Evolutionary conservation across 208 protist genomes (phyloP), one percentile per base, ranked within the genome.

Genomic region (Angomonas deanei): DNA sequence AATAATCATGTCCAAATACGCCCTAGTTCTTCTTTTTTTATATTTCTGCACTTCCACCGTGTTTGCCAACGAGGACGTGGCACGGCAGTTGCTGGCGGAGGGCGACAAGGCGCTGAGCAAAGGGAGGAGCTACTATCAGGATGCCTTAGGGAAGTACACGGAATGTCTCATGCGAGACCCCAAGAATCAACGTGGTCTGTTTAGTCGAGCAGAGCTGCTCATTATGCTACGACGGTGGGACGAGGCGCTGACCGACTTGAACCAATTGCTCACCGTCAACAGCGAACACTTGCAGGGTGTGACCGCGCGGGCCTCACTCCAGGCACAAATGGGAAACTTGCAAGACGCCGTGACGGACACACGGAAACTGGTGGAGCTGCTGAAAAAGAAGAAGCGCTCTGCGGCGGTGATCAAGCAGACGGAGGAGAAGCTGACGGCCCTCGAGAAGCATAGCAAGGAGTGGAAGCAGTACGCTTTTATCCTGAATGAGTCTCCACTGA

Each of bases 91-190:
- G 24, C 63, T 96, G 1, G 72, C 71, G 0, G 83, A 78, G 0
- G 90, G 84, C 11, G 90, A 96, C 66, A 71, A 77, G 49, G 76
- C 78, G 2, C 55, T 96, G 8, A 75, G 84, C 23, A 59, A 82
- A 31, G 89, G 89, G 0, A 78, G 82, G 27, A 38, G 46, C 17
- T 68, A 84, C 19, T 96, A 93, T 66, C 84, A 80, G 32, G 86
- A 93, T 34, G 90, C 90, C 19, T 63, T 96, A n/a, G 75, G 77
- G 23, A 92, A 92, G 66, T 96, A 93, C 61, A 93, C 86, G 0
- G 80, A 78, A 58, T 86, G 80, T 0, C 68, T 92, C 10, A 46
- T 84, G 0, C 77, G 81, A 11, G 76, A 76, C 49, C 82, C 84
- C 2, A 32, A 42, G 0, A 93, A 74, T 56, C 66, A 78, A 55